Evolutionary conservation across 2,329 filamentous ascomycete species (phyloP).

Genomic region (Aspergillus sp.): DNA sequence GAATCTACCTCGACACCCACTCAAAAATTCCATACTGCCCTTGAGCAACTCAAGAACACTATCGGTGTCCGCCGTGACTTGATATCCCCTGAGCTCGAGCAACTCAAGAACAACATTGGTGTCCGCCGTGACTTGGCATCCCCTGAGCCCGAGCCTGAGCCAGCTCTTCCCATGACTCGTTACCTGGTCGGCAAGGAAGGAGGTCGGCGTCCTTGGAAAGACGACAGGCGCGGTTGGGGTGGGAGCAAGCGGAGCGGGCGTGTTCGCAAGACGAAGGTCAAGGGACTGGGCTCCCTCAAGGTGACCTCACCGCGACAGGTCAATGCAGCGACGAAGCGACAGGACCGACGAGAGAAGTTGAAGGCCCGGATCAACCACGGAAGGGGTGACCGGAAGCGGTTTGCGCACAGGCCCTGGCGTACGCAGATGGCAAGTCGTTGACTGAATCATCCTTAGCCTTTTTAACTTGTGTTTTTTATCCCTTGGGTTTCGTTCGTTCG

Average conservation of each 20-base stretch:
- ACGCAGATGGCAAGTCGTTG: slow-evolving; percentile 4
- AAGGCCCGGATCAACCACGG: slow-evolving; percentile 17
- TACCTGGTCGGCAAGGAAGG: neutral
- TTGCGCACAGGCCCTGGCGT: slow-evolving; percentile 15
- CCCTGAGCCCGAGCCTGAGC: neutral
- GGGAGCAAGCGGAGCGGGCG: neutral
- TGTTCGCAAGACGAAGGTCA: neutral
- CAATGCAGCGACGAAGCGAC: slow-evolving; percentile 30
- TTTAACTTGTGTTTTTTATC: neutral
- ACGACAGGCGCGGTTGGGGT: neutral
- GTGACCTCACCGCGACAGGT: slow-evolving; percentile 15
- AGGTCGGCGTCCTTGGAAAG: neutral
- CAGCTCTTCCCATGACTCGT: neutral
- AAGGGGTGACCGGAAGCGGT: slow-evolving; percentile 6
- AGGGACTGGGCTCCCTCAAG: neutral
- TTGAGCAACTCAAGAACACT: slow-evolving; percentile 9
- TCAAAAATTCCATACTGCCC: neutral
- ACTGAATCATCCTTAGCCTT: neutral
- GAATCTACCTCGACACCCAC: neutral
- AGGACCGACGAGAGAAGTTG: slow-evolving; percentile 29
- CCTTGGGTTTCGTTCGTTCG: neutral
- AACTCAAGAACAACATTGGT: slow-evolving; percentile 4
- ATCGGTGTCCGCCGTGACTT: neutral
- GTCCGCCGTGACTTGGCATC: neutral
- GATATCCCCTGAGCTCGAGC: neutral